Base-by-base conservation (phyloP, 1,284 basidiomycete species). In the Waitea zeae region DNA sequence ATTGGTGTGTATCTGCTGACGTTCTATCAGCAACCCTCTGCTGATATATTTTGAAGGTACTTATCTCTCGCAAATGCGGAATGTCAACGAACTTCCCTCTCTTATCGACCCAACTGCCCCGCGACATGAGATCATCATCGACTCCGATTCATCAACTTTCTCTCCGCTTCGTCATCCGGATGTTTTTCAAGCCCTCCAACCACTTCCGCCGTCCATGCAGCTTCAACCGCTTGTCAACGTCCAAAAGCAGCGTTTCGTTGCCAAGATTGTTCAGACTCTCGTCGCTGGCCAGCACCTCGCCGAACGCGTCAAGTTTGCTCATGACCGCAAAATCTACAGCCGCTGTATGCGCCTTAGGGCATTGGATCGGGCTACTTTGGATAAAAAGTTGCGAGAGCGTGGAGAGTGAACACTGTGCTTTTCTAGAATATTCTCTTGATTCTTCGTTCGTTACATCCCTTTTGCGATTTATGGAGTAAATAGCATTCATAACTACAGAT, bases 211-310 rank as follows among this genome's bases (percentile, higher is more conserved):
- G 0, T 64, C 64, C n/a, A 74, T 86, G 58, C 68, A 75, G 41
- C 65, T 89, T n/a, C 78, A 83, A 42, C 83, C 83, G 2, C 57
- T 89, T 37, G 80, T 89, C 55, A 89, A 88, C 50, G 71, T 89
- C 3, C 81, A 88, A 53, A 88, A 89, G 53, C 81, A 87, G 48
- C 71, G 86, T 18, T 55, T 74, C 42, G 78, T 84, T 35, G 81
- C 86, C 4, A 65, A 64, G 5, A 71, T 81, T 20, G 76, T 87
- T 47, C 81, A 82, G 49, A 64, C 68, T 9, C 58, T 88, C 33
- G 75, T 86, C 11, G 70, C 72, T 5, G 81, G 80, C 5, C 84
- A 89, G 49, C 80, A 87, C 43, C 63, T 86, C 9, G 78, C 84
- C 2, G 70, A 71, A 38, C 65, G 69, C 37, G 64, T 78, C 28